These are phyloP conservation scores for Perilla frutescens DNA, from an alignment of 257 asterid genomes.

Conservation along the genomic window DNA sequence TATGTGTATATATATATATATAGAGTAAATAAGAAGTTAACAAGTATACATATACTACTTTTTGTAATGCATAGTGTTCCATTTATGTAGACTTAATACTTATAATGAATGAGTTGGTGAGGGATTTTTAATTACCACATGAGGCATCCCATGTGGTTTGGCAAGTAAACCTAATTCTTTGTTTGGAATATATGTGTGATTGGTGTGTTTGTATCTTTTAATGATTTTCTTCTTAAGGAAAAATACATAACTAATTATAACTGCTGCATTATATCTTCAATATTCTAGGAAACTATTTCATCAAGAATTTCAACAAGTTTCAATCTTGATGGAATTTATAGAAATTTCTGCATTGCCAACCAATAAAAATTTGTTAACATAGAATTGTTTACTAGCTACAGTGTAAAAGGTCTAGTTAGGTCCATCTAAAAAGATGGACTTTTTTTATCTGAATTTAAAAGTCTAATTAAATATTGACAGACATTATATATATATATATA, in stretches of 20 bases:
- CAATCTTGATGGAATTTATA: constrained; percentile 13
- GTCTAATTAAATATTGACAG: no score
- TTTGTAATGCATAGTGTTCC: not conserved
- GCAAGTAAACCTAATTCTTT: constrained; percentile 43
- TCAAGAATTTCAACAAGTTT: constrained; percentile 2
- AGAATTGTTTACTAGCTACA: no score
- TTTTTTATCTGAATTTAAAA: no score
- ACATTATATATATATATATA: no score
- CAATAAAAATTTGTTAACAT: not conserved
- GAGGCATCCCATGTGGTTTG: constrained; percentile 44
- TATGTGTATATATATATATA: not conserved
- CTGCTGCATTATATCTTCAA: constrained; percentile 9
- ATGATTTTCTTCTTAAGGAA: constrained; percentile 31
- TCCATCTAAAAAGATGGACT: not conserved
- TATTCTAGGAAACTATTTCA: constrained; percentile 8
- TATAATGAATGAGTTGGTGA: constrained; percentile 33
- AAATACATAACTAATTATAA: not conserved
- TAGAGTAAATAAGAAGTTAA: not conserved
- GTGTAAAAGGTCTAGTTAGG: not conserved
- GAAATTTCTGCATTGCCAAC: not conserved
- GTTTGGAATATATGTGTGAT: constrained; percentile 29
- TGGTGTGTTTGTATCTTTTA: constrained; percentile 15
- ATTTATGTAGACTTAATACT: constrained; percentile 9
- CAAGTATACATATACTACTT: not conserved
- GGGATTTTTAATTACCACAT: constrained; percentile 26